Evolutionary conservation across 2,329 filamentous ascomycete species (phyloP), one percentile per base, ranked within the genome.

Genomic region (Cladophialophora immunda): DNA sequence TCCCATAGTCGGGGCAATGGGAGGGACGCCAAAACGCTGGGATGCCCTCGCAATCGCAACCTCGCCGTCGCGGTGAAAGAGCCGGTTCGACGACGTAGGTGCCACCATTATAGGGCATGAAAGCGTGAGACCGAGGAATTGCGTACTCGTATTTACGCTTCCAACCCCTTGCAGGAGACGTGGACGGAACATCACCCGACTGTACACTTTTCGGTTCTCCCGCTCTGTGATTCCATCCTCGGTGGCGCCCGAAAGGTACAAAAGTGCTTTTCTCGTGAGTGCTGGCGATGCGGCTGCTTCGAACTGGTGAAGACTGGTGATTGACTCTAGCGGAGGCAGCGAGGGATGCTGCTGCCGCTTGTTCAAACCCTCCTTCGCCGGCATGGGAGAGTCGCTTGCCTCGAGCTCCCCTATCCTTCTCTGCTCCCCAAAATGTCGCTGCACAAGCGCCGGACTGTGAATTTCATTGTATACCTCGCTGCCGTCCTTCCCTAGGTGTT

Each of bases 161-260:
- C 70, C 71, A 6, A 84, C 80, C 59, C 81, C 75, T 2, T 77
- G 73, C 64, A 84, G 68, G 4, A 84, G 72, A 1, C 82, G 75
- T 0, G 83, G 83, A 17, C 83, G 78, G 62, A 83, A 81, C 76
- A 77, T 80, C 30, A 84, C 81, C 3, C 79, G 76, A 32, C 76
- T 75, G 59, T 80, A 82, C 71, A 78, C 66, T 27, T 67, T 58
- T 7, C 56, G 11, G 55, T 71, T 72, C 7, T 64, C 68, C 8
- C 38, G 17, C 9, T 64, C 41, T 17, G 68, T 64, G n/a, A 70
- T 56, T 25, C 66, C 54, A 45, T 68, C 66, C 25, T 67, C 68
- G 4, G 70, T 68, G 9, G 76, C 65, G 19, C 57, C 59, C 17
- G 66, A 62, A 75, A 75, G 68, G 76, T 72, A 50, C 70, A 68